These are phyloP conservation scores for Fusarium camptoceras DNA, from an alignment of 2,329 filamentous ascomycete genomes.

Conservation along the genomic window DNA sequence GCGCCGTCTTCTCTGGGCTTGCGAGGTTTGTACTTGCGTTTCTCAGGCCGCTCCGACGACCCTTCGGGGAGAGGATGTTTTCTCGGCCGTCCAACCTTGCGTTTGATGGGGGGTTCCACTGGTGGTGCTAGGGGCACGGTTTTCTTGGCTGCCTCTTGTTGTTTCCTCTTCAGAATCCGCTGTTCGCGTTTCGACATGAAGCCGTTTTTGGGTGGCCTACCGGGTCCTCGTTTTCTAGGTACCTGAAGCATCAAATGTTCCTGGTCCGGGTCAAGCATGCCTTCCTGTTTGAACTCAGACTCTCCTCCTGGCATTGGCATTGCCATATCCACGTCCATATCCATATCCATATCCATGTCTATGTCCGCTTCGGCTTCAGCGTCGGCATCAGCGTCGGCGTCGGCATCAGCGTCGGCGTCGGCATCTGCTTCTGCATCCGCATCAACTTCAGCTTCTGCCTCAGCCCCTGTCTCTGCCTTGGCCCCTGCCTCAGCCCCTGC, in stretches of 20 bases:
- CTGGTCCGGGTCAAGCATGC: slow-evolving; percentile 50
- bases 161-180: slow-evolving; percentile 69
- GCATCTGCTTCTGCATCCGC: slow-evolving; percentile 22
- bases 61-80: slow-evolving; percentile 72
- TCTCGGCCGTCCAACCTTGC: slow-evolving; percentile 73
- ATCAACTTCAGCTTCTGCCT: slow-evolving; percentile 28
- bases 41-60: slow-evolving; percentile 66
- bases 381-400: background rate
- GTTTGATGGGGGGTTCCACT: slow-evolving; percentile 66
- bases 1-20: slow-evolving; percentile 68
- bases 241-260: slow-evolving; percentile 54
- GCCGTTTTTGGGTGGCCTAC: slow-evolving; percentile 84
- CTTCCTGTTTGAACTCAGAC: slow-evolving; percentile 47
- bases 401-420: slow-evolving; percentile 35
- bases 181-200: slow-evolving; percentile 85
- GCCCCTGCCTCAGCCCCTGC: slow-evolving; percentile 40
- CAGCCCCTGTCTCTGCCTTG: slow-evolving; percentile 36
- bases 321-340: slow-evolving; percentile 38
- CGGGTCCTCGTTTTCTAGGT: slow-evolving; percentile 78
- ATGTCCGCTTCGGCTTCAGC: slow-evolving; percentile 40
- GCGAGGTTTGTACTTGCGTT: slow-evolving; percentile 74
- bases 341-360: slow-evolving; percentile 34
- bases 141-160: slow-evolving; percentile 62
- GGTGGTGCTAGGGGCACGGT: slow-evolving; percentile 60
- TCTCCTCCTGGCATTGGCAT: slow-evolving; percentile 42